Base-by-base conservation (phyloP, 352 stramenopile species). In the Phytophthora vignae region DNA sequence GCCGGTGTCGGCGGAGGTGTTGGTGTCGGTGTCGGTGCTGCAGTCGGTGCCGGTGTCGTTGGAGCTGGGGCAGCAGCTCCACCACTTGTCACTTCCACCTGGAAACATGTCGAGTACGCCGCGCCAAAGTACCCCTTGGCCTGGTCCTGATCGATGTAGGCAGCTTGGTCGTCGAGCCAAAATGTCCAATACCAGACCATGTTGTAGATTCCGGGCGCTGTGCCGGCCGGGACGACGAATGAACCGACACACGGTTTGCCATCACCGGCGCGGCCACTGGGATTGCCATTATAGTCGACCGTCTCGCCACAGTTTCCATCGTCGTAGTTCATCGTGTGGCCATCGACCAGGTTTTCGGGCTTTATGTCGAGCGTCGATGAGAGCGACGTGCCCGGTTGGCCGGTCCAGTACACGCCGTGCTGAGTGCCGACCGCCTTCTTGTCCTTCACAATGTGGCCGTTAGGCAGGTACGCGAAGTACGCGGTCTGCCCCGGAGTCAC, bases 171-270 rank as follows among this genome's bases (percentile, higher is more conserved):
- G 33, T 88, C 78, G 5, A 88, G 60, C 69, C 85, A 91, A 65
- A 89, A 91, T 49, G 82, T 89, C 84, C 84, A 92, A 64, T 86
- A 90, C 84, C 84, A 92, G 9, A 92, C 84, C 68, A 90, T 84
- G 33, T 85, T 84, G 71, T 90, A 92, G 42, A 85, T 73, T 14
- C 84, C 84, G 1, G 82, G 67, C 9, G 76, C 19, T 0, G 81
- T 88, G 25, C 79, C 79, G 7, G 50, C 56, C 0, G 84, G 82
- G 44, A 90, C 74, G 31, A 67, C 73, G 53, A 92, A 92, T 21
- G 73, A 71, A 6, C 84, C 79, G 29, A 92, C 75, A 40, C 84
- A 92, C 2, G 84, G 84, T 63, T 88, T 87, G 36, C 81, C 82
- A 38, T 92, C 84, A 9, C 84, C 84, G 3, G 80, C 84, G 27